Evolutionary conservation across 1,139 yeast genomes (phyloP).

Genomic region (Scheffersomyces lignicola): DNA sequence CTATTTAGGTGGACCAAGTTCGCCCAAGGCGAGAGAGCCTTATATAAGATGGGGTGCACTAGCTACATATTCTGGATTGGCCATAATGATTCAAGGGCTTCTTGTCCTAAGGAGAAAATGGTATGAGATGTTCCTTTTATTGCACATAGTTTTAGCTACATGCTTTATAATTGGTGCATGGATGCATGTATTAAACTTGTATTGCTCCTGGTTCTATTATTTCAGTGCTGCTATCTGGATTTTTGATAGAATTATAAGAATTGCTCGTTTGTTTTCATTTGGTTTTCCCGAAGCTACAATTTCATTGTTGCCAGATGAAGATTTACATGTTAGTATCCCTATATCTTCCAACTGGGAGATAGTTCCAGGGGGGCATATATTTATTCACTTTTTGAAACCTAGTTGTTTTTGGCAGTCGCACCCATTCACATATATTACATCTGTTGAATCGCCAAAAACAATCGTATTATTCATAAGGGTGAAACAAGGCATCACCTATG

Average conservation of each 20-base stretch:
- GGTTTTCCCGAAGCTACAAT: constrained; percentile 53
- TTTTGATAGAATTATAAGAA: constrained; percentile 41
- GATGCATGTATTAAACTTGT: constrained; percentile 41
- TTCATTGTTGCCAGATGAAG: constrained; percentile 42
- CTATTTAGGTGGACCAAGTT: constrained; percentile 10
- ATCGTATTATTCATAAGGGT: constrained; percentile 33
- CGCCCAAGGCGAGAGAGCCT: constrained; percentile 32
- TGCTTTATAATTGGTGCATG: constrained; percentile 45
- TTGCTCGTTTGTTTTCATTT: constrained; percentile 32
- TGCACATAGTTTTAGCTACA: constrained; percentile 45
- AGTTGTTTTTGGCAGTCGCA: constrained; percentile 45
- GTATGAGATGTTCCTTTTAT: constrained; percentile 44
- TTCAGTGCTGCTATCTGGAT: constrained; percentile 45
- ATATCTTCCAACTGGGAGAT: constrained; percentile 43
- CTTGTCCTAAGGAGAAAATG: constrained; percentile 39
- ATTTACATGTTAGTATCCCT: constrained; percentile 41
- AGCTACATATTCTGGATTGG: constrained; percentile 29
- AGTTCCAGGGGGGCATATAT: constrained; percentile 55
- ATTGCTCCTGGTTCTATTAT: constrained; percentile 41
- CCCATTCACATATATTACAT: constrained; percentile 38
- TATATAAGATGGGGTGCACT: constrained; percentile 32
- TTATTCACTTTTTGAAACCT: constrained; percentile 42
- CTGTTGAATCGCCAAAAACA: constrained; percentile 18
- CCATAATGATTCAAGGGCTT: constrained; percentile 45
- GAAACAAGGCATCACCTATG: constrained; percentile 40